phyloP scores from a whole-genome alignment of 225 moss, liverwort and hornwort genomes.

The Polytrichum commune region DNA sequence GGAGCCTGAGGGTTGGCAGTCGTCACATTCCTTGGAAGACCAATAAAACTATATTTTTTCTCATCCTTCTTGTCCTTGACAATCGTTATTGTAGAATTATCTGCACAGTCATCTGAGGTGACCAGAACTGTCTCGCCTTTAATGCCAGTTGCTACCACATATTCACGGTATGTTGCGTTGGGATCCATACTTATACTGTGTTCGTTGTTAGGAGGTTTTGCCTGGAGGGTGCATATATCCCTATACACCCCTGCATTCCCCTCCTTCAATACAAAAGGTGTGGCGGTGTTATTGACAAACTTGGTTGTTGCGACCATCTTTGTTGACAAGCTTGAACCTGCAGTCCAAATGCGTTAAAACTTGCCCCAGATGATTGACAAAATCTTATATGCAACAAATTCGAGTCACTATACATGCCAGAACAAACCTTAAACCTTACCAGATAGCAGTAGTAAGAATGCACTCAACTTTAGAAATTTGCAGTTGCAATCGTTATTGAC shows the following conservation, averaged over 20 bases:
- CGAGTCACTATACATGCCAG: not conserved
- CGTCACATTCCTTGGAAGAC: too few species aligned
- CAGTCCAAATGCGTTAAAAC: not conserved
- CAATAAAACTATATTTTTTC: not conserved
- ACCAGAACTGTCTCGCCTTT: conserved; percentile 3
- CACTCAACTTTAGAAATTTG: too few species aligned
- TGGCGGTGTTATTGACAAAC: not conserved
- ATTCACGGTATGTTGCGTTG: conserved; percentile 32
- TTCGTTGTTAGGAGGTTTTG: not conserved
- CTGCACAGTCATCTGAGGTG: conserved; percentile 27
- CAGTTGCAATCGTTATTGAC: too few species aligned
- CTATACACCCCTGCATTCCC: conserved; percentile 21
- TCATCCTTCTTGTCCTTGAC: not conserved
- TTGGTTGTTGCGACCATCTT: conserved; percentile 13
- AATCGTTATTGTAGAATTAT: conserved; percentile 16
- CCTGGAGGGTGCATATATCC: not conserved
- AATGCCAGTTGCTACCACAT: conserved; percentile 21
- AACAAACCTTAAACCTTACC: not conserved
- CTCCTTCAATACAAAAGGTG: conserved; percentile 19
- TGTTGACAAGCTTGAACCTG: not conserved
- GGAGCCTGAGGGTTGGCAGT: too few species aligned
- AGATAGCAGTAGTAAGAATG: not conserved
- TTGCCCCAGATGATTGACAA: not conserved
- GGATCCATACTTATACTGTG: conserved; percentile 8
- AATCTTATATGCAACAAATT: not conserved